phyloP scores from a whole-genome alignment of 371 early-diverging fungal species.

The Dichotomocladium elegans region DNA sequence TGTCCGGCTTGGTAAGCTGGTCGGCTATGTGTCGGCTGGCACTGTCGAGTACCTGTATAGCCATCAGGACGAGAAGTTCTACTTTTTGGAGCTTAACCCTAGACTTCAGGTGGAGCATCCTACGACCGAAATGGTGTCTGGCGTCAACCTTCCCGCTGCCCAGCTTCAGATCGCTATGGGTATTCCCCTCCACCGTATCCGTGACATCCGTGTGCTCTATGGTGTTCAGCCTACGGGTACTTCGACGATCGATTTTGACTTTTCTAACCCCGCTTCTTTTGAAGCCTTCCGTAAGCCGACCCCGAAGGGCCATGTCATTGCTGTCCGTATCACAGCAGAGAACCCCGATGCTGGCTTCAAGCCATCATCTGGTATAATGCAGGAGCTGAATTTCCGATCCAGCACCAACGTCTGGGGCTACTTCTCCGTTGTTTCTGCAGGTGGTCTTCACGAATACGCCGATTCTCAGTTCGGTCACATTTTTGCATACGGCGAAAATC shows the following conservation, averaged over 20 bases:
- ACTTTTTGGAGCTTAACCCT: constrained; percentile 98
- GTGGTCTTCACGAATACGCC: constrained; percentile 97
- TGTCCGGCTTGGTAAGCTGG: constrained; percentile 87
- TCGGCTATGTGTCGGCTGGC: constrained; percentile 95
- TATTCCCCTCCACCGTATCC: constrained; percentile 90
- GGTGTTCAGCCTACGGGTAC: constrained; percentile 79
- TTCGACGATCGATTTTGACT: constrained; percentile 94
- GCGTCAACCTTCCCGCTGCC: constrained; percentile 96
- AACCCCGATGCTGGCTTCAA: constrained; percentile 98
- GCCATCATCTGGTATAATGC: constrained; percentile 94
- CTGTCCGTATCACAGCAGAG: constrained; percentile 98
- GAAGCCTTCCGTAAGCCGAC: constrained; percentile 87
- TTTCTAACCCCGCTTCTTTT: constrained; percentile 66
- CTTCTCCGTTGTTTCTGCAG: constrained; percentile 92
- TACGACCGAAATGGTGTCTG: constrained; percentile 97
- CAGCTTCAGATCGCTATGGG: constrained; percentile 98
- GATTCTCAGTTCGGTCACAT: constrained; percentile 99
- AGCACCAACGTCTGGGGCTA: constrained; percentile 98
- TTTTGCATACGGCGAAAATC: constrained; percentile 94
- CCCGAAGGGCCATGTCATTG: constrained; percentile 97
- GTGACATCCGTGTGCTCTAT: constrained; percentile 93
- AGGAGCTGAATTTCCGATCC: constrained; percentile 93
- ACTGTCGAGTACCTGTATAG: constrained; percentile 98
- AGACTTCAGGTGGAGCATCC: constrained; percentile 99
- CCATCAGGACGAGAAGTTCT: constrained; percentile 81